Percentiles rank a stretch among this genome's conserved stretches.
Conservation (phyloP, 2,329 filamentous ascomycete species). For the Colletotrichum brevisporum region DNA sequence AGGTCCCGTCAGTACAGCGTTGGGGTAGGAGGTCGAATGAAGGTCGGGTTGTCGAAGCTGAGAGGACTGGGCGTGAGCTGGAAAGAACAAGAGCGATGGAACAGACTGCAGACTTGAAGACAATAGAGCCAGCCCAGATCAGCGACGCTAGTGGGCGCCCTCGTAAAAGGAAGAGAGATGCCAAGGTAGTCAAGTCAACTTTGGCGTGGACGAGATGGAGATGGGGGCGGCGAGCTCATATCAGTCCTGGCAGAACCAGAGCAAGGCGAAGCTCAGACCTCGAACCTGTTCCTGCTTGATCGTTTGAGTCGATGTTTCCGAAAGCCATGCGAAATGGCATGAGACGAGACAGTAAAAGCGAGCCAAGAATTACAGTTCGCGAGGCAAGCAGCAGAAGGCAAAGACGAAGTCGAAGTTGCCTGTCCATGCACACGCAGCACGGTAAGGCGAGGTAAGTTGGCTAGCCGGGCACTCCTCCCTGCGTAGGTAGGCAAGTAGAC, state of each 20-base stretch:
- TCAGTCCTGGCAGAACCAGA: conserved; percentile 1
- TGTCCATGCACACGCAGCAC: background rate
- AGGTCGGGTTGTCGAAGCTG: background rate
- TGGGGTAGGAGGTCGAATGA: background rate
- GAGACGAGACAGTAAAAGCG: conserved; percentile 5
- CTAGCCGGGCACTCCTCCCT: background rate
- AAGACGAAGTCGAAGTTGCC: background rate
- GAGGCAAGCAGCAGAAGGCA: background rate
- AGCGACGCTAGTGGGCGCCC: background rate
- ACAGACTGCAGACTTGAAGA: background rate
- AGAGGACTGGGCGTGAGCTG: background rate
- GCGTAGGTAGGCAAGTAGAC: background rate
- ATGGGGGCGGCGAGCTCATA: conserved; percentile 16
- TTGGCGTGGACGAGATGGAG: background rate
- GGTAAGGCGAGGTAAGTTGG: background rate
- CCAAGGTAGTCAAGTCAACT: background rate
- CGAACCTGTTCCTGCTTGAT: conserved; percentile 7
- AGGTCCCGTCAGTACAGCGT: background rate
- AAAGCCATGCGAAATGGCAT: conserved; percentile 18
- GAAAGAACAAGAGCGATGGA: background rate
- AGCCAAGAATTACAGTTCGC: background rate
- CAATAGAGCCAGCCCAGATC: background rate
- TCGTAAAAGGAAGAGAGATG: conserved; percentile 7
- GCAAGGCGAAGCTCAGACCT: conserved; percentile 13
- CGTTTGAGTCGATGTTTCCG: conserved; percentile 18